Evolutionary conservation across 805 yeast species (phyloP).

Genomic region (Candida andamanensis): DNA sequence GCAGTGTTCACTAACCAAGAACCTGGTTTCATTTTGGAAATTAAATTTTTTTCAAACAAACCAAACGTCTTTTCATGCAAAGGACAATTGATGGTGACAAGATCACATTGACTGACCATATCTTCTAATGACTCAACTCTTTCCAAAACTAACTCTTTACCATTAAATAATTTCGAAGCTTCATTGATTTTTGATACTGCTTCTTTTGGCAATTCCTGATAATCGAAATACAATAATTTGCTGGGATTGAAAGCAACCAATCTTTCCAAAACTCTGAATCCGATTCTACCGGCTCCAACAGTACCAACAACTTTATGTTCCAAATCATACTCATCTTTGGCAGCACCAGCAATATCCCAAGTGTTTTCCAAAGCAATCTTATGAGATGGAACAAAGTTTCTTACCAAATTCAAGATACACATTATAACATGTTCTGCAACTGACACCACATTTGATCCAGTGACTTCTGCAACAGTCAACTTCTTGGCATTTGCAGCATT

Average conservation of each 20-base stretch:
- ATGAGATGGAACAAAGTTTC: slow-evolving; percentile 78
- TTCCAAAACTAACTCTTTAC: slow-evolving; percentile 48
- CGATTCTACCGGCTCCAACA: slow-evolving; percentile 80
- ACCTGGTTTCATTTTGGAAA: slow-evolving; percentile 68
- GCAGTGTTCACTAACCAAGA: slow-evolving; percentile 76
- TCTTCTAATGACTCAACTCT: slow-evolving; percentile 59
- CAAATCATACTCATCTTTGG: slow-evolving; percentile 68
- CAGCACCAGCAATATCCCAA: slow-evolving; percentile 77
- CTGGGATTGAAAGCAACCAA: slow-evolving; percentile 68
- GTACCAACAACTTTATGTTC: slow-evolving; percentile 77
- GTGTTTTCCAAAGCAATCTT: slow-evolving; percentile 54
- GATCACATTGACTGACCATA: slow-evolving; percentile 60
- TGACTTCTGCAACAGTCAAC: slow-evolving; percentile 71
- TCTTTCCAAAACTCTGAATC: slow-evolving; percentile 69
- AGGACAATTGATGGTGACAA: slow-evolving; percentile 75
- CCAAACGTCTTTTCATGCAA: slow-evolving; percentile 67
- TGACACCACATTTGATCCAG: slow-evolving; percentile 75
- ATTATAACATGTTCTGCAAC: slow-evolving; percentile 79
- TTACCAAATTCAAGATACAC: slow-evolving; percentile 65
- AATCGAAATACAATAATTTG: slow-evolving; percentile 70
- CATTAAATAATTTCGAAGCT: slow-evolving; percentile 37
- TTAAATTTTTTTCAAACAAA: slow-evolving; percentile 57
- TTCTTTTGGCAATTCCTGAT: slow-evolving; percentile 58
- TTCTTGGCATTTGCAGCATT: slow-evolving; percentile 59
- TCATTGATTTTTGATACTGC: slow-evolving; percentile 37